A percentile compares a stretch with the other conserved stretches of the same genome.
Evolutionary conservation across 495 filamentous ascomycete genomes (phyloP).

Genomic region (Hypoxylon perforatum): DNA sequence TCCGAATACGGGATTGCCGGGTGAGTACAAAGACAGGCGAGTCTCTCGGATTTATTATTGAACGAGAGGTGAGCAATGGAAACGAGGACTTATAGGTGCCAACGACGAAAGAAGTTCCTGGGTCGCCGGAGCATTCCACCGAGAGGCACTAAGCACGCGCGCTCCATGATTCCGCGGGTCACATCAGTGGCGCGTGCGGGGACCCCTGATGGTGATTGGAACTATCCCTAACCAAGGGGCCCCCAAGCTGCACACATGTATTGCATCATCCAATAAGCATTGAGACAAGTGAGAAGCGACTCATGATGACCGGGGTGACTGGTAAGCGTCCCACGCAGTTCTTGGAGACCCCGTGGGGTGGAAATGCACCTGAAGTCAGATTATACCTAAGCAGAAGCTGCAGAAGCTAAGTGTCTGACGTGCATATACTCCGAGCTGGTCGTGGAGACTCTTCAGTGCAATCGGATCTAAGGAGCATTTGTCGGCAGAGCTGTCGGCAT

Average conservation of each 20-base stretch:
- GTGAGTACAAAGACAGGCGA: background rate
- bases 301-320: background rate
- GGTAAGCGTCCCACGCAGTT: background rate
- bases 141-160: conserved; percentile 20
- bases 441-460: background rate
- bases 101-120: conserved; percentile 2
- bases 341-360: background rate
- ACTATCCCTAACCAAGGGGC: conserved; percentile 20
- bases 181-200: conserved; percentile 27
- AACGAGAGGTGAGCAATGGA: background rate
- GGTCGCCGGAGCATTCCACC: conserved; percentile 28
- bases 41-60: background rate
- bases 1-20: conserved; percentile 1
- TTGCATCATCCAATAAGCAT: conserved; percentile 25
- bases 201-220: background rate
- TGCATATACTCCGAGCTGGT: too few species aligned
- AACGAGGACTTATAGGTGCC: conserved; percentile 19
- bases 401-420: background rate
- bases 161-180: conserved; percentile 18
- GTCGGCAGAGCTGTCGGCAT: conserved; percentile 29
- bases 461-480: background rate
- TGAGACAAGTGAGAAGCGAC: conserved; percentile 3
- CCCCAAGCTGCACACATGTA: background rate
- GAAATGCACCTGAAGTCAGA: background rate
- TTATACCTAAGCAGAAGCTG: background rate